Conservation (phyloP, 2,329 filamentous ascomycete species). For the Macrophomina phaseolina region DNA sequence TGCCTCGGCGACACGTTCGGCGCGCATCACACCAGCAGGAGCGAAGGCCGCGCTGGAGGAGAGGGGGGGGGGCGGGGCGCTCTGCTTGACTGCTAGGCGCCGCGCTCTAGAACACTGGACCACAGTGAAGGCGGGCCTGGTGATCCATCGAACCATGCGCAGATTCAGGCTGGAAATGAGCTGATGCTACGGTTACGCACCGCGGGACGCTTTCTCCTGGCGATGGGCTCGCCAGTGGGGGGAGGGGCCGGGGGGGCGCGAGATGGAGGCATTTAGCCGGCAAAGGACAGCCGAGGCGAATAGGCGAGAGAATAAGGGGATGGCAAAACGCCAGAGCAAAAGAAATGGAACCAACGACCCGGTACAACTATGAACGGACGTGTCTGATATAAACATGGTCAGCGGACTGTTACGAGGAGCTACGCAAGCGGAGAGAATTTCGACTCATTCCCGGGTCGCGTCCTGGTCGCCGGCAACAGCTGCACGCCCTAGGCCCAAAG, state of each 20-base stretch:
- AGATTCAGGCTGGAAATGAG: slow-evolving; percentile 24
- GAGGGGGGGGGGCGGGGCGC: background rate
- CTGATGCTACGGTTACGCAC: slow-evolving; percentile 25
- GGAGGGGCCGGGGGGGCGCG: background rate
- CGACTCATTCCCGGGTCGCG: slow-evolving; percentile 26
- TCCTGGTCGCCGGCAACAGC: slow-evolving; percentile 25
- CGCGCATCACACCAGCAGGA: background rate
- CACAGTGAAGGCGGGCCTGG: slow-evolving; percentile 8
- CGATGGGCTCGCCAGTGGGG: slow-evolving; percentile 10
- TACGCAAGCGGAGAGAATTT: slow-evolving; percentile 27
- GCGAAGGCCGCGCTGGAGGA: background rate
- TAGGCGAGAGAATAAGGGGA: slow-evolving; percentile 19
- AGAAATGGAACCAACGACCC: slow-evolving; percentile 24
- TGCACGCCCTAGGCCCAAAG: slow-evolving; percentile 21
- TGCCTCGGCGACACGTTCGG: background rate
- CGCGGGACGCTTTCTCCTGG: slow-evolving; percentile 9
- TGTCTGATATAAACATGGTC: slow-evolving; percentile 26
- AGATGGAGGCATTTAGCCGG: slow-evolving; percentile 19
- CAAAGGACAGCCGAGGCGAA: slow-evolving; percentile 13
- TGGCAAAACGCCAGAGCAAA: slow-evolving; percentile 22
- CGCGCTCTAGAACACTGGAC: slow-evolving; percentile 1
- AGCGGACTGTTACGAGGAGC: slow-evolving; percentile 18
- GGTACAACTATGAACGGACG: slow-evolving; percentile 24
- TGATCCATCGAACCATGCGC: slow-evolving; percentile 16
- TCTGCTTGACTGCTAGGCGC: background rate